Evolutionary conservation across 129 eudicot species (phyloP).

Genomic region (Flaveria trinervia): DNA sequence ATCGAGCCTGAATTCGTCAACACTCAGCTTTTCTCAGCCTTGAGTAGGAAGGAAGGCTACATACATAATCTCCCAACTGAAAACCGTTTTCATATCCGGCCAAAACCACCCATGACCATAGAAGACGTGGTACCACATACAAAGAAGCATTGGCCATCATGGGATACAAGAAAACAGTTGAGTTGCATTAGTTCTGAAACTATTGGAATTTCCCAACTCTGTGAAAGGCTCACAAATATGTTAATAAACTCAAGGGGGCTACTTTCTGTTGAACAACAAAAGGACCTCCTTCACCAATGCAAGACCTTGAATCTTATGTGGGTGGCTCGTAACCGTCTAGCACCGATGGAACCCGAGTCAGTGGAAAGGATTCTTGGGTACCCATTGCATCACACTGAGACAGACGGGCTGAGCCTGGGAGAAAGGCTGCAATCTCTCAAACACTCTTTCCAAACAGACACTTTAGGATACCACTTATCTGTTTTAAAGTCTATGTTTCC

Average conservation of each 20-base stretch:
- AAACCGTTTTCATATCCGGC: constrained; percentile 55
- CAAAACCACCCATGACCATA: constrained; percentile 74
- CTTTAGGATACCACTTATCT: constrained; percentile 76
- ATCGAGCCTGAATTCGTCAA: constrained; percentile 78
- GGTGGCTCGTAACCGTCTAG: constrained; percentile 63
- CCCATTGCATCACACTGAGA: constrained; percentile 64
- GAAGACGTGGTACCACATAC: constrained; percentile 62
- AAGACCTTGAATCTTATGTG: constrained; percentile 60
- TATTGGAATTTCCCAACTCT: constrained; percentile 44
- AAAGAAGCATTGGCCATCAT: constrained; percentile 81
- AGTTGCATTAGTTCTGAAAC: constrained; percentile 57
- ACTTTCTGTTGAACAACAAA: constrained; percentile 57
- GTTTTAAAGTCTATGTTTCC: constrained; percentile 64
- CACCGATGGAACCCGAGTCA: constrained; percentile 65
- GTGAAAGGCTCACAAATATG: constrained; percentile 50
- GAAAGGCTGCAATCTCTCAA: constrained; percentile 66
- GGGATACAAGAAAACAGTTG: constrained; percentile 87
- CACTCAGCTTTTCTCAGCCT: constrained; percentile 64
- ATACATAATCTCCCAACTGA: constrained; percentile 81
- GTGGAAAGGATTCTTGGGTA: constrained; percentile 81
- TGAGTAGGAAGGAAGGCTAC: constrained; percentile 83
- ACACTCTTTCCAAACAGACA: constrained; percentile 72
- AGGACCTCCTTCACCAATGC: constrained; percentile 63
- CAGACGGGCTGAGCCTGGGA: constrained; percentile 42
- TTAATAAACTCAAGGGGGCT: constrained; percentile 53